Base-by-base conservation (phyloP, 2,329 filamentous ascomycete species). In the Gnomoniopsis sp. region DNA sequence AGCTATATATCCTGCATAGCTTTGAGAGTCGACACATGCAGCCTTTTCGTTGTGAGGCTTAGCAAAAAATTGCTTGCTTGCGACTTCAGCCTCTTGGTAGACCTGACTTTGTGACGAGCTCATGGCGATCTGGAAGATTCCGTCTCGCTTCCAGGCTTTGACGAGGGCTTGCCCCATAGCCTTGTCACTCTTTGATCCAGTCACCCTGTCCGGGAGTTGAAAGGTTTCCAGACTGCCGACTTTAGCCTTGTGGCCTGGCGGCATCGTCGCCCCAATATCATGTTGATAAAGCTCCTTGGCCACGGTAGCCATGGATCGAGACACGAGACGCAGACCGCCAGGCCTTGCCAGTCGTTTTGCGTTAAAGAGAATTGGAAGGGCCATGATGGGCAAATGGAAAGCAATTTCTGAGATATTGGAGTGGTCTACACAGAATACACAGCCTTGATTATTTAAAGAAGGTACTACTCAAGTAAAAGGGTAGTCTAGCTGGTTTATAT, bases 1-100 rank as follows among this genome's bases (percentile, higher is more conserved):
- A 23, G 77, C 79, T 50, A 80, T 75, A 63, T 81, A 81, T 2
- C 79, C 79, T 0, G 77, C 66, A 50, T 78, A 81, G 62, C 75
- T 79, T 60, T 73, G 70, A 15, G 69, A 68, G 62, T 81, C 76
- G 7, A 80, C 68, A 46, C 77, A 79, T 1, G 69, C 68, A 2
- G 70, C 69, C 59, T 81, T 81, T 55, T 75, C 66, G 1, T 60
- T 58, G 47, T 68, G 68, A 0, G 71, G 65, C 17, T 69, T 70
- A 8, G 50, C 41, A 61, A 80, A 79, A 67, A 79, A 80, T 6
- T 64, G 60, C 53, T 68, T 67, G 65, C 74, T 77, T 6, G 71
- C 70, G 0, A 64, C 60, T 23, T 72, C 70, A 33, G 77, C 77
- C 8, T 68, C 65, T 12, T 71, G 60, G 59, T 75, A 76, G 10